Conservation (phyloP, 345 rosid species). For the Anacardium occidentale region DNA sequence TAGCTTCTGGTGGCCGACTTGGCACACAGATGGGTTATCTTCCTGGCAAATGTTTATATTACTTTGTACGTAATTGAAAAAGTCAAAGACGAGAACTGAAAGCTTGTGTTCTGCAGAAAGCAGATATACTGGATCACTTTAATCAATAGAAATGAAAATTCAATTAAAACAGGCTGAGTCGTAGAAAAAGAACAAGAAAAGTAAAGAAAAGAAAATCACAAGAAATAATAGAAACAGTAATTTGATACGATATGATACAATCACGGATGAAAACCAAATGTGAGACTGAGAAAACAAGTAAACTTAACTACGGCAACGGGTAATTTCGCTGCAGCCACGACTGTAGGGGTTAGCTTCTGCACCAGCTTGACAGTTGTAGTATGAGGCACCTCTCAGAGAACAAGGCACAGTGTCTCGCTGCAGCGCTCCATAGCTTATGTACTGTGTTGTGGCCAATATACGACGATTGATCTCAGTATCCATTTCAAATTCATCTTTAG, state of each 20-base stretch:
- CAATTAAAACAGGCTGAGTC: not conserved
- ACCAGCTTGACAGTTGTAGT: slow-evolving; percentile 80
- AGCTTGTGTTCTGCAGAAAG: not conserved
- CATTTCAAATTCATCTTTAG: slow-evolving; percentile 47
- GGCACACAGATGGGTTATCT: not conserved
- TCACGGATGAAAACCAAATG: slow-evolving; percentile 15
- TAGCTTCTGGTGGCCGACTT: not conserved
- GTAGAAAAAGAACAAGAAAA: not conserved
- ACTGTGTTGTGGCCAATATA: slow-evolving; percentile 55
- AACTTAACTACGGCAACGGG: slow-evolving; percentile 66
- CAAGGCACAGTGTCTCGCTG: slow-evolving; percentile 70
- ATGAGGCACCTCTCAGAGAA: slow-evolving; percentile 76
- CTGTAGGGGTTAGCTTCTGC: slow-evolving; percentile 73
- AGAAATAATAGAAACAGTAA: not conserved
- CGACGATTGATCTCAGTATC: slow-evolving; percentile 67
- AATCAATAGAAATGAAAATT: not conserved
- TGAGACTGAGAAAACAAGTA: not conserved
- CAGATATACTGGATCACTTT: not conserved
- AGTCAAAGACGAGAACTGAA: not conserved
- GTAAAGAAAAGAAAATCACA: not conserved
- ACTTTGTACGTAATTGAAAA: no score
- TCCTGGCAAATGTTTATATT: not conserved
- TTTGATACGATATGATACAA: no score
- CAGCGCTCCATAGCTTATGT: slow-evolving; percentile 75
- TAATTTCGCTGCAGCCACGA: slow-evolving; percentile 72